phyloP scores from a whole-genome alignment of 768 basidiomycete species.

The Butyriboletus loyo region DNA sequence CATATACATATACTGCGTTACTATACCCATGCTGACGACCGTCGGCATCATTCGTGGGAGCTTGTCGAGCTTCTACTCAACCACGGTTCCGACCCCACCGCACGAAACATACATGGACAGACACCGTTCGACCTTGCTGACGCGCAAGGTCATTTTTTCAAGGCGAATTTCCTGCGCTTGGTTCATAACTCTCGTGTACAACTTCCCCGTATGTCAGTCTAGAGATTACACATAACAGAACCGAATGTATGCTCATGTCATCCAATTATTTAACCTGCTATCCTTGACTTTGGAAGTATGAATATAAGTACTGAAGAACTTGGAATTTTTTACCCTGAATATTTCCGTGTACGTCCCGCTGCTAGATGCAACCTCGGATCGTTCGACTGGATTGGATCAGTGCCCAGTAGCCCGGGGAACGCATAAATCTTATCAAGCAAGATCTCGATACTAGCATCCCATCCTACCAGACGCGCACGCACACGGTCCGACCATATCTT shows the following conservation, averaged over 20 bases:
- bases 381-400: not conserved
- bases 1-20: too few relatives aligned
- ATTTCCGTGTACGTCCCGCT: too few relatives aligned
- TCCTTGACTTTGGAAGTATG: too few relatives aligned
- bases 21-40: too few relatives aligned
- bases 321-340: not conserved
- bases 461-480: too few relatives aligned
- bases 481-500: too few relatives aligned
- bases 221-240: not conserved
- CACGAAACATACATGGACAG: not conserved
- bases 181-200: not conserved
- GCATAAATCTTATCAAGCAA: too few relatives aligned
- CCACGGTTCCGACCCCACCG: not conserved
- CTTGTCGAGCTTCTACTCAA: not conserved
- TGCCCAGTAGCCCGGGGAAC: too few relatives aligned
- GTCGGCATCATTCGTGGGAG: too few relatives aligned
- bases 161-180: not conserved
- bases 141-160: not conserved
- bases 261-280: too few relatives aligned
- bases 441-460: too few relatives aligned
- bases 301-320: not conserved
- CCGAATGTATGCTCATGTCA: not conserved
- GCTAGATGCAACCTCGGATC: too few relatives aligned
- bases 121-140: not conserved
- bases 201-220: not conserved